Conservation (phyloP, 2,329 filamentous ascomycete genomes). For the Penicillium sp. region DNA sequence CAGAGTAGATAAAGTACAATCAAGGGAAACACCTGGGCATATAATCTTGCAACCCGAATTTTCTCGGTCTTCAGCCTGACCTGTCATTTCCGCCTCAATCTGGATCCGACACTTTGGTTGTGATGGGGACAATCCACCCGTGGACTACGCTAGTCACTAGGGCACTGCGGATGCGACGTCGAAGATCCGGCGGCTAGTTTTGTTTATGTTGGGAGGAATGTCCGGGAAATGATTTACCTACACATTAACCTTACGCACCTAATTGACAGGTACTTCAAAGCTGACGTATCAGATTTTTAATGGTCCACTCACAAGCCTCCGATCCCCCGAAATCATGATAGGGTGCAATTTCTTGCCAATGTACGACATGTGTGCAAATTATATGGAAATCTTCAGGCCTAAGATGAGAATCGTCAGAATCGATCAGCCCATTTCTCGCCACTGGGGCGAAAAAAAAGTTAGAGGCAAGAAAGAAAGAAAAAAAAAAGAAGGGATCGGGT, state of each 20-base stretch:
- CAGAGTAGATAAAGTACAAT: background rate
- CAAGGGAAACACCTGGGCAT: too few relatives aligned
- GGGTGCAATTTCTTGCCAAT: background rate
- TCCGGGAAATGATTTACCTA: background rate
- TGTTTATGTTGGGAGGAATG: background rate
- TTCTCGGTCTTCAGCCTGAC: background rate
- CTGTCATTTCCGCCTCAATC: conserved; percentile 16
- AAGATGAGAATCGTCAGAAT: too few relatives aligned
- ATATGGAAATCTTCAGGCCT: background rate
- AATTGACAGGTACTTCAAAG: background rate
- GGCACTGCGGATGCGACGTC: background rate
- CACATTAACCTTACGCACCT: background rate
- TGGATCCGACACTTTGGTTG: conserved; percentile 23
- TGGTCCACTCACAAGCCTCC: background rate
- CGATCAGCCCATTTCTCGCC: background rate
- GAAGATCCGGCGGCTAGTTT: background rate
- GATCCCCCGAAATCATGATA: conserved; percentile 4
- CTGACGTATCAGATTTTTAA: background rate
- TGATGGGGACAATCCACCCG: conserved; percentile 13
- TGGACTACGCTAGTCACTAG: background rate
- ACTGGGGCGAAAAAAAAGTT: background rate
- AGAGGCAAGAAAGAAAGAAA: background rate
- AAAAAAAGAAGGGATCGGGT: background rate
- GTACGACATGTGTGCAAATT: background rate
- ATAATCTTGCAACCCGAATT: background rate